Evolutionary conservation across 306 rosid genomes (phyloP).

Genomic region (Corylus heterophylla): DNA sequence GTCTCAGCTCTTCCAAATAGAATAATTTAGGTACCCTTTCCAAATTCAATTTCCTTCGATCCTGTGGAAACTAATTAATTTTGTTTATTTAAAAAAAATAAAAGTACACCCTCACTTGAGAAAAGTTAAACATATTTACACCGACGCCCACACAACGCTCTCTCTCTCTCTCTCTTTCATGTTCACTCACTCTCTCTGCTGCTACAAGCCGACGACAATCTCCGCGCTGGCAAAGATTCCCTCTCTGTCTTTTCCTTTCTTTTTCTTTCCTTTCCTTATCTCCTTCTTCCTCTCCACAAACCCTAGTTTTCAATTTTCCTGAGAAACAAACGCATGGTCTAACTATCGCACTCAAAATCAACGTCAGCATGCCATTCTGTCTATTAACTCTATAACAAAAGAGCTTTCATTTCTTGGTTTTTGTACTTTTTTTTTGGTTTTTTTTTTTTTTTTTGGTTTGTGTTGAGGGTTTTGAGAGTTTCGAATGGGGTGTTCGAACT

Average conservation of each 20-base stretch:
- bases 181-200: conserved; percentile 17
- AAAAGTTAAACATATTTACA: conserved; percentile 7
- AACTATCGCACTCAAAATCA: background rate
- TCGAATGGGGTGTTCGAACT: conserved; percentile 81
- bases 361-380: background rate
- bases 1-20: background rate
- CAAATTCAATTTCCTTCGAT: background rate
- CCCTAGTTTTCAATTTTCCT: background rate
- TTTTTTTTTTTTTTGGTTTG: background rate
- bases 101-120: conserved; percentile 4
- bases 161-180: conserved; percentile 14
- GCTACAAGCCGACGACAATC: conserved; percentile 72
- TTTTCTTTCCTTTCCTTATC: background rate
- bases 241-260: background rate
- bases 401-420: background rate
- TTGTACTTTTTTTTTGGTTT: background rate
- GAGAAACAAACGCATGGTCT: background rate
- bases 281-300: conserved; percentile 6
- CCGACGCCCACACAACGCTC: conserved; percentile 35
- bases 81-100: too few species aligned
- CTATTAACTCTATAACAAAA: background rate
- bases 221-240: conserved; percentile 97
- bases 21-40: background rate
- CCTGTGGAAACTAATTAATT: background rate
- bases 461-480: background rate